phyloP scores from a whole-genome alignment of 371 early-diverging fungal species.

The Rhizopus arrhizus region DNA sequence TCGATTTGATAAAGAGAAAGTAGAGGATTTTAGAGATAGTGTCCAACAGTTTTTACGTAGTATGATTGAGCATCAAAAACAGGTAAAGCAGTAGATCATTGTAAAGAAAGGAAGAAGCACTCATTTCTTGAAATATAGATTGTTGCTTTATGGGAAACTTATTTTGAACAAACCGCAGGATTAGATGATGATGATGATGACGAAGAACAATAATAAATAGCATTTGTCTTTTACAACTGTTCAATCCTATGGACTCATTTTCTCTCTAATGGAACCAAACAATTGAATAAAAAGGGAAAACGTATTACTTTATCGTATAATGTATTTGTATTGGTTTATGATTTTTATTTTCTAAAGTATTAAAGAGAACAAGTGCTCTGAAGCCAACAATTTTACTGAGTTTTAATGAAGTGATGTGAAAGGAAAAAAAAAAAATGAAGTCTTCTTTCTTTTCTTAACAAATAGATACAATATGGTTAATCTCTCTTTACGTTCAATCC shows the following conservation, averaged over 20 bases:
- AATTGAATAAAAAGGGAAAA: no score
- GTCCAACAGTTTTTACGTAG: conserved; percentile 75
- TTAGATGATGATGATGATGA: conserved; percentile 33
- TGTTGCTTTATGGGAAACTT: conserved; percentile 72
- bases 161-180: conserved; percentile 54
- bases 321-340: no score
- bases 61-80: conserved; percentile 83
- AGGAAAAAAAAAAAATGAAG: no score
- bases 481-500: conserved; percentile 81
- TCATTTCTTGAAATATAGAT: conserved; percentile 26
- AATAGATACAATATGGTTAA: conserved; percentile 63
- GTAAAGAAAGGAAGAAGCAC: not conserved
- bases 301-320: no score
- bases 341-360: no score
- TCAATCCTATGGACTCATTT: no score
- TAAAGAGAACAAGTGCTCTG: no score
- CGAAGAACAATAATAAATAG: not conserved
- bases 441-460: not conserved
- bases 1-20: conserved; percentile 84
- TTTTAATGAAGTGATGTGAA: not conserved
- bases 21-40: conserved; percentile 78
- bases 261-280: no score
- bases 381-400: no score
- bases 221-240: no score
- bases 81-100: conserved; percentile 45